Evolutionary conservation across 139 green algal genomes (phyloP).

Genomic region (Micractinium sp.): DNA sequence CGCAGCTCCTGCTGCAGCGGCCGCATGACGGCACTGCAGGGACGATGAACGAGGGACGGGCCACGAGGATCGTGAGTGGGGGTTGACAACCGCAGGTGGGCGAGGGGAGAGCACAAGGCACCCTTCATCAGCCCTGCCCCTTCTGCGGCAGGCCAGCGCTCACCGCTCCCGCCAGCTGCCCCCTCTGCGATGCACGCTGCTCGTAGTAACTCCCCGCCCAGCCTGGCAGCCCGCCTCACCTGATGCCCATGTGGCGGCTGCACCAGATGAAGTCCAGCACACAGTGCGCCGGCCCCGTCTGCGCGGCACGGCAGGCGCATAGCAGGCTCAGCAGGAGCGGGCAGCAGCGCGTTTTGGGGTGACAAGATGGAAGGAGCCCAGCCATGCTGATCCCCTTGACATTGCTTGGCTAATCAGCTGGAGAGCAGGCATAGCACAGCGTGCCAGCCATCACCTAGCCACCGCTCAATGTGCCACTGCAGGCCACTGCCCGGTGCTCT

Average conservation of each 20-base stretch:
- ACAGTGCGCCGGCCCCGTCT: neutral
- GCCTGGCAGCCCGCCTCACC: neutral
- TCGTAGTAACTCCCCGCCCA: no score
- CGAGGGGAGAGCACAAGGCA: no score
- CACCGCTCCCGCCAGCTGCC: neutral
- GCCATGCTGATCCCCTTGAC: no score
- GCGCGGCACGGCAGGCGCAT: neutral
- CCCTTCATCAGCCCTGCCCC: neutral
- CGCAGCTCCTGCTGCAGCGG: slow-evolving; percentile 36
- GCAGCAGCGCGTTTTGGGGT: neutral
- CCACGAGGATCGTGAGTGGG: no score
- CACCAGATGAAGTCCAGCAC: slow-evolving; percentile 65
- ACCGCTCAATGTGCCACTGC: no score
- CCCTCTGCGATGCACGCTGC: no score
- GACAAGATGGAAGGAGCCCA: neutral
- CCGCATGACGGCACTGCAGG: slow-evolving; percentile 28
- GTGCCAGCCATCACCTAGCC: no score
- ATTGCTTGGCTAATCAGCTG: no score
- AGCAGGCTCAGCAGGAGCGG: neutral
- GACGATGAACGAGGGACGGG: slow-evolving; percentile 18
- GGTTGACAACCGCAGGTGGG: neutral
- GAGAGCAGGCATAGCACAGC: no score
- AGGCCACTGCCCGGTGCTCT: no score
- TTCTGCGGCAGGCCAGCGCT: neutral
- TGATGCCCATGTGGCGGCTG: slow-evolving; percentile 30